Percentiles rank a stretch among this genome's conserved stretches.
These are phyloP conservation scores for Blastocystis sp. DNA, from an alignment of 352 stramenopile genomes.

Conservation along the genomic window DNA sequence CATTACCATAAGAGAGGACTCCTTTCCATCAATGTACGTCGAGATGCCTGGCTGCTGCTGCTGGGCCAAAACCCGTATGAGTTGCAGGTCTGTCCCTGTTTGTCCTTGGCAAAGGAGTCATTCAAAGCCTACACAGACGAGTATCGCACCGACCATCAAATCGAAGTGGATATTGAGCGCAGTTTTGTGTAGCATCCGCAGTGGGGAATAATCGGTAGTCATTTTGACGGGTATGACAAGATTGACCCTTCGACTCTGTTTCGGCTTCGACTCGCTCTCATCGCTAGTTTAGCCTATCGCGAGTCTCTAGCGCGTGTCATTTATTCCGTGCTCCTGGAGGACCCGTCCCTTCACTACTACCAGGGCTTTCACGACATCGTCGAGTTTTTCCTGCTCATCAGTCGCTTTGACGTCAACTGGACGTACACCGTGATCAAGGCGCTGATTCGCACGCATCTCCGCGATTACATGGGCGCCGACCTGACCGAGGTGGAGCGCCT, in stretches of 20 bases:
- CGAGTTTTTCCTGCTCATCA: conserved; percentile 51
- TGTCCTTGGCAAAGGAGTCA: background rate
- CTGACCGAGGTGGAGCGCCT: conserved; percentile 32
- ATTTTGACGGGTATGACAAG: conserved; percentile 38
- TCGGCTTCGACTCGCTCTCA: background rate
- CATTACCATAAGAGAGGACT: conserved; percentile 28
- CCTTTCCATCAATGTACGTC: conserved; percentile 14
- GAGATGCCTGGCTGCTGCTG: conserved; percentile 43
- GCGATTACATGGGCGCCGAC: conserved; percentile 44
- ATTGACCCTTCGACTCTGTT: background rate
- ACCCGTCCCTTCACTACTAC: conserved; percentile 43
- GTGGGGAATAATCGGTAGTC: background rate
- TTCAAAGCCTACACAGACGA: conserved; percentile 13
- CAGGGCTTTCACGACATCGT: conserved; percentile 63
- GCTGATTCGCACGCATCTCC: conserved; percentile 21
- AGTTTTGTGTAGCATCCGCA: conserved; percentile 32
- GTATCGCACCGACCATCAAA: conserved; percentile 46
- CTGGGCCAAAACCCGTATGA: conserved; percentile 29
- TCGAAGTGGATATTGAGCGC: conserved; percentile 48
- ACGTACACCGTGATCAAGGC: conserved; percentile 57
- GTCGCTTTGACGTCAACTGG: conserved; percentile 47
- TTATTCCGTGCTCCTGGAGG: background rate
- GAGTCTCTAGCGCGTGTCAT: conserved; percentile 4
- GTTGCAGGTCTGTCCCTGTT: conserved; percentile 40
- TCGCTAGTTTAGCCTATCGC: conserved; percentile 5